phyloP scores from a whole-genome alignment of 306 rosid species.

The Pueraria montana region DNA sequence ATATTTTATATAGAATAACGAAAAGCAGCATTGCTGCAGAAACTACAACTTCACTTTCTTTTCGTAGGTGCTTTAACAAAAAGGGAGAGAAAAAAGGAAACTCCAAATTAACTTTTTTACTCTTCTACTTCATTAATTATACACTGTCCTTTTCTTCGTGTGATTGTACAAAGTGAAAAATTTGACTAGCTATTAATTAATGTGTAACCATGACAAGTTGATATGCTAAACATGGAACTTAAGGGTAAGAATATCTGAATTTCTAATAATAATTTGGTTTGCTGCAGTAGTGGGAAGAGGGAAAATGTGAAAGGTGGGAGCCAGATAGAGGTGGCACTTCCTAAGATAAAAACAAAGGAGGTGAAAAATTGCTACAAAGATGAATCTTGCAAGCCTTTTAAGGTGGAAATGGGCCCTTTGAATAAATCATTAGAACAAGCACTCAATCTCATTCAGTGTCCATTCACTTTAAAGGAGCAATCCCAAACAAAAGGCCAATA shows the following conservation, averaged over 20 bases:
- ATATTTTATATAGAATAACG: neutral
- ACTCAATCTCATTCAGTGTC: slow-evolving; percentile 75
- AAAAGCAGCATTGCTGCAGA: slow-evolving; percentile 6
- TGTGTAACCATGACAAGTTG: neutral
- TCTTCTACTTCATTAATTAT: slow-evolving; percentile 11
- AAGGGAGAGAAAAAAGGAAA: neutral
- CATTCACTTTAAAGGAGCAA: slow-evolving; percentile 49
- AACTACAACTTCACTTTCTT: slow-evolving; percentile 19
- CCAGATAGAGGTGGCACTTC: neutral
- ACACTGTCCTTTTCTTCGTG: neutral
- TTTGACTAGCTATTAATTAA: neutral
- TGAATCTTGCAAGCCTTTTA: slow-evolving; percentile 45
- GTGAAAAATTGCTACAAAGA: slow-evolving; percentile 28
- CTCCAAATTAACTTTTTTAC: neutral
- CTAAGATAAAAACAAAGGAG: neutral
- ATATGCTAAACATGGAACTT: neutral
- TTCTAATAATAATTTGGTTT: neutral
- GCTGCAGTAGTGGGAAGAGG: slow-evolving; percentile 17
- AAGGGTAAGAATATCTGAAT: neutral
- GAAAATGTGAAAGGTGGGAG: slow-evolving; percentile 23
- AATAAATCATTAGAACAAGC: slow-evolving; percentile 65
- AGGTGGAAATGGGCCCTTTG: slow-evolving; percentile 50
- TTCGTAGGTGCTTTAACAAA: neutral
- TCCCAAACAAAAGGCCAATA: slow-evolving; percentile 33
- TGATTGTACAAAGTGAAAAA: neutral